phyloP scores from a whole-genome alignment of 768 basidiomycete species.

The Rhizopogon vulgaris region DNA sequence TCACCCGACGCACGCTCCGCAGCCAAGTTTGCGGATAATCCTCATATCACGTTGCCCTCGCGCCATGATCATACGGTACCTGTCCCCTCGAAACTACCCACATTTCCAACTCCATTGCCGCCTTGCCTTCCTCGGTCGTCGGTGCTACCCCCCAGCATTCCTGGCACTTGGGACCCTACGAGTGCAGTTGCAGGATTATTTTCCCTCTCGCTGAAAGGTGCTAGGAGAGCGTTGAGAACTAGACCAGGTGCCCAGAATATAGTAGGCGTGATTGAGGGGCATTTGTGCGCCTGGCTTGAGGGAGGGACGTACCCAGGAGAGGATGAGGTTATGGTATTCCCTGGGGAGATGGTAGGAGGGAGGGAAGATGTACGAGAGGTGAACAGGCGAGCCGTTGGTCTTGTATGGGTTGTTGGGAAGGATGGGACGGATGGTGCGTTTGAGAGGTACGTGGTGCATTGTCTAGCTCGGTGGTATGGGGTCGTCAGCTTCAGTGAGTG shows the following conservation, averaged over 20 bases:
- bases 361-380: constrained; percentile 59
- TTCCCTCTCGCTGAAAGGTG: constrained; percentile 70
- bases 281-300: constrained; percentile 57
- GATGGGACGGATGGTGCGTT: constrained; percentile 50
- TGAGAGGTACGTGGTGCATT: constrained; percentile 77
- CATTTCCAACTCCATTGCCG: constrained; percentile 76
- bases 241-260: constrained; percentile 46
- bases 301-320: constrained; percentile 55
- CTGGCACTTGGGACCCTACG: constrained; percentile 36
- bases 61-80: constrained; percentile 47
- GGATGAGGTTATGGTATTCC: constrained; percentile 29
- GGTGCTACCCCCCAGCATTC: constrained; percentile 40
- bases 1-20: background rate
- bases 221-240: constrained; percentile 60
- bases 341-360: constrained; percentile 44
- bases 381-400: constrained; percentile 53
- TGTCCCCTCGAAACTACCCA: constrained; percentile 39
- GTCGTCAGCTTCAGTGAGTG: constrained; percentile 76
- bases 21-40: constrained; percentile 72
- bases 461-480: constrained; percentile 73
- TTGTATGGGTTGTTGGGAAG: constrained; percentile 62
- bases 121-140: constrained; percentile 58
- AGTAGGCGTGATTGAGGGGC: constrained; percentile 62
- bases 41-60: constrained; percentile 61
- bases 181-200: constrained; percentile 72